Conservation (phyloP, 2,329 filamentous ascomycete genomes). For the Paracamarosporium sp. region DNA sequence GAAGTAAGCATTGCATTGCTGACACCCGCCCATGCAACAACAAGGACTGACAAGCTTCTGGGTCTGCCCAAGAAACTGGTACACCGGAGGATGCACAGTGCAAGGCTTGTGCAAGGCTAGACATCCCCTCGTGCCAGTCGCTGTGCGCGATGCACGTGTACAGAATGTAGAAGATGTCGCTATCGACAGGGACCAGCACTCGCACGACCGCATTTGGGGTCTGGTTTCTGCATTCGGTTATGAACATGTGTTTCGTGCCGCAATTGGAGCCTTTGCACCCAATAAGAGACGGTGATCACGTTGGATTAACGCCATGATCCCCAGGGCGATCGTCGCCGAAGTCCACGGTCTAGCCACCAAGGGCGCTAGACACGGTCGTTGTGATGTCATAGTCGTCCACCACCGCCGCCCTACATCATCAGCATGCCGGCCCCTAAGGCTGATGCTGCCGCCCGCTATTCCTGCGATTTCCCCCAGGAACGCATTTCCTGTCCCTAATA, state of each 20-base stretch:
- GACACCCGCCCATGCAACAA: background rate
- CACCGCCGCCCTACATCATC: constrained; percentile 31
- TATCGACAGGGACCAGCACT: background rate
- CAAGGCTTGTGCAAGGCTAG: background rate
- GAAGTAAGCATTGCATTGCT: background rate
- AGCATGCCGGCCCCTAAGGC: constrained; percentile 21
- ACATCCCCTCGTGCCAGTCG: background rate
- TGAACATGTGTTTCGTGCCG: background rate
- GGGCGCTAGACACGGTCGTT: constrained; percentile 11
- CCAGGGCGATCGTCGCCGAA: constrained; percentile 14
- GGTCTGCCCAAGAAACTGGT: background rate
- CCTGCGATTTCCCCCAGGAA: constrained; percentile 2
- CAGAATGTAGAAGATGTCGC: background rate
- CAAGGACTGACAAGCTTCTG: background rate
- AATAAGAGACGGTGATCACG: constrained; percentile 10
- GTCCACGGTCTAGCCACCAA: constrained; percentile 4
- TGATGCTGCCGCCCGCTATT: constrained; percentile 7
- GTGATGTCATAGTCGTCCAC: constrained; percentile 36
- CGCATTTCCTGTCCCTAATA: background rate
- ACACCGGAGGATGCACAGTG: background rate
- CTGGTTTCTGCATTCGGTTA: constrained; percentile 4
- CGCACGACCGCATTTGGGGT: constrained; percentile 4
- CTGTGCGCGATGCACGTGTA: background rate
- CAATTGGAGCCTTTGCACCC: background rate
- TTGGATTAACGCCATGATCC: constrained; percentile 18